Evolutionary conservation across 2,329 filamentous ascomycete species (phyloP), one percentile per base, ranked within the genome.

Genomic region (Gaeumannomyces tritici): DNA sequence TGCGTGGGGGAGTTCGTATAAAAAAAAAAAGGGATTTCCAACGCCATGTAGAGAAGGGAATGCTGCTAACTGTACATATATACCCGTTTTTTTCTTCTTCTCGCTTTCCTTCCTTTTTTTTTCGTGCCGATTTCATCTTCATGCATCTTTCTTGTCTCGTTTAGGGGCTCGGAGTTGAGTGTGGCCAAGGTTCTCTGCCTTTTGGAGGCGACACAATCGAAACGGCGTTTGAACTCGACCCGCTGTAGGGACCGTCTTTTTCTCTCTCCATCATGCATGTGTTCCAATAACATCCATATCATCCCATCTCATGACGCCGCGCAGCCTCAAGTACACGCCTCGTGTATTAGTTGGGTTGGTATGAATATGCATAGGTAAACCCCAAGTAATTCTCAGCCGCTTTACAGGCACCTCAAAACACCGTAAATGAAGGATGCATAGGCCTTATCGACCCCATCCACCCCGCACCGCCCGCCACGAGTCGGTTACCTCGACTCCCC

Each of bases 351-450:
- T 51, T n/a, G n/a, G 18, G 11, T 54, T 51, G 31, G n/a, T 26
- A 55, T 6, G 11, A 6, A 35, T 28, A 55, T n/a, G 29, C 29
- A 9, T 9, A 28, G 27, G 13, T 28, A n/a, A 31, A 31, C 35
- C n/a, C n/a, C 24, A 55, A 62, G 59, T 12, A 60, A 35, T 47
- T n/a, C 18, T n/a, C 42, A 47, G 42, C 6, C 42, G 42, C 42
- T 47, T 47, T 47, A 47, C 3, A 47, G 42, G n/a, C 42, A 47
- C 42, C 42, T 51, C 42, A 65, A 67, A n/a, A 64, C 63, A 61
- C 64, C 62, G 33, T 29, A 57, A 61, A 15, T 59, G 60, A 63
- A 31, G 57, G 55, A 63, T 63, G 65, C 58, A 56, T n/a, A 24
- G 51, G 60, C 11, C 28, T 42, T 54, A 51, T 51, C 18, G 2